phyloP scores from a whole-genome alignment of 331 rosid genomes.

The Arachis monticola region DNA sequence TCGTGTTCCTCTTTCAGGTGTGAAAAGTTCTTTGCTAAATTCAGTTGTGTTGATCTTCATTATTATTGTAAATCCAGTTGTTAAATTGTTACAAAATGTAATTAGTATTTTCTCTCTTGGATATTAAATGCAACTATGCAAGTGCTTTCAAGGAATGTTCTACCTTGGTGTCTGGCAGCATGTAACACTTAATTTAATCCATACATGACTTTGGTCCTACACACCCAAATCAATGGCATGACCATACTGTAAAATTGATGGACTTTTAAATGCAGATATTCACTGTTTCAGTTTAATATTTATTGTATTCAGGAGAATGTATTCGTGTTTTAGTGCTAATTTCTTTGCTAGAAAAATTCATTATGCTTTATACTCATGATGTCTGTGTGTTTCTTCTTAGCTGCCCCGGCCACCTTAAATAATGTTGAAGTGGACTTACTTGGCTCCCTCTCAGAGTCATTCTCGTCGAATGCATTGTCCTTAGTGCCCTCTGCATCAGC shows the following conservation, averaged over 20 bases:
- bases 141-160: constrained; percentile 18
- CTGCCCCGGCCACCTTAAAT: constrained; percentile 51
- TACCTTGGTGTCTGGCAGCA: constrained; percentile 1
- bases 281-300: constrained; percentile 26
- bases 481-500: constrained; percentile 61
- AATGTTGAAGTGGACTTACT: constrained; percentile 68
- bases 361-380: constrained; percentile 30
- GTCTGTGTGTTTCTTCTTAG: constrained; percentile 49
- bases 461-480: constrained; percentile 66
- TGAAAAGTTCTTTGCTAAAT: not conserved
- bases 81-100: not conserved
- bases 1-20: constrained; percentile 75
- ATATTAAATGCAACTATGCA: not conserved
- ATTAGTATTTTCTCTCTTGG: not conserved
- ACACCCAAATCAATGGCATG: not conserved
- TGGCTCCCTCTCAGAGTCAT: constrained; percentile 67
- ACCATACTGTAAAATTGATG: constrained; percentile 1
- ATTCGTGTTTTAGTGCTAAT: not conserved
- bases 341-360: constrained; percentile 1
- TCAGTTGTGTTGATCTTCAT: not conserved
- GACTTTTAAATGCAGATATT: not conserved
- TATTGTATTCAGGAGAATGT: constrained; percentile 11
- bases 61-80: not conserved
- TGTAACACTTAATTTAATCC: not conserved
- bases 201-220: not conserved